Percentiles rank a stretch among this genome's conserved stretches.
These are phyloP conservation scores for Citrus unshiu DNA, from an alignment of 345 rosid genomes.

Conservation along the genomic window DNA sequence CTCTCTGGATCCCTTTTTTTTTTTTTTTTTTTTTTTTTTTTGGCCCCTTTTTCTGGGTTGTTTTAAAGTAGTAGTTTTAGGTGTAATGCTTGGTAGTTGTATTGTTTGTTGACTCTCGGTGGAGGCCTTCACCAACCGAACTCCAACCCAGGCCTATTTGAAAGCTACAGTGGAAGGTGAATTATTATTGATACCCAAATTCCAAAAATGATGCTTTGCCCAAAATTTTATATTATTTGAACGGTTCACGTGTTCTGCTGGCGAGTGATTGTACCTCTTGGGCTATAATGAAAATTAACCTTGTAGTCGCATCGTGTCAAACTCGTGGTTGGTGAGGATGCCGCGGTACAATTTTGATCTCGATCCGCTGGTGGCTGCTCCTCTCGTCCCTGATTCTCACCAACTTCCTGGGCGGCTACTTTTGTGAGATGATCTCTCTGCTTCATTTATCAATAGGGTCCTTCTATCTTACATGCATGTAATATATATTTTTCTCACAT, in stretches of 20 bases:
- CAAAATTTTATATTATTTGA: too few species aligned
- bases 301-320: neutral
- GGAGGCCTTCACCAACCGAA: slow-evolving; percentile 19
- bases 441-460: too few species aligned
- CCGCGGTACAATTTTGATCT: neutral
- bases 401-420: neutral
- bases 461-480: too few species aligned
- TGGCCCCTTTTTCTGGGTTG: too few species aligned
- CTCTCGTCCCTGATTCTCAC: neutral
- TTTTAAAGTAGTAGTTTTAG: neutral
- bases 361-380: too few species aligned
- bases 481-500: too few species aligned
- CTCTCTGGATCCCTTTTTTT: neutral
- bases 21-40: too few species aligned
- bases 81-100: slow-evolving; percentile 10
- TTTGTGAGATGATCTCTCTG: neutral
- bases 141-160: slow-evolving; percentile 5
- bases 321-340: neutral
- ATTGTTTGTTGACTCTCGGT: neutral
- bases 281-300: neutral
- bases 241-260: too few species aligned
- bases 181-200: neutral
- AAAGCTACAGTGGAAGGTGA: neutral
- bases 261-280: neutral
- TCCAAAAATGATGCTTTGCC: neutral